Percentiles rank a stretch among this genome's conserved stretches.
phyloP scores from a whole-genome alignment of 192 early-diverging fungal genomes.

The Geosiphon pyriformis region DNA sequence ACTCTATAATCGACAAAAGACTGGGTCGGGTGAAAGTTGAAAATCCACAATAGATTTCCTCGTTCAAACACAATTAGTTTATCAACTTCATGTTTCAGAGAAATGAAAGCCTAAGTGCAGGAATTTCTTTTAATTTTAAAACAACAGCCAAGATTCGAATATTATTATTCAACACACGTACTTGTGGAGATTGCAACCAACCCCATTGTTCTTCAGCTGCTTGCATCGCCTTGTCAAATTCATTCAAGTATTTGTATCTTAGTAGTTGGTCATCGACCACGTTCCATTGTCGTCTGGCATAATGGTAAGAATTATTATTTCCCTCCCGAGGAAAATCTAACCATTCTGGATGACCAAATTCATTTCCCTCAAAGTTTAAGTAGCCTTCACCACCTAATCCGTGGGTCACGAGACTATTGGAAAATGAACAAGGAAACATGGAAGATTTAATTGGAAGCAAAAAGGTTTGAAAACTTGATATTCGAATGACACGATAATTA shows the following conservation, averaged over 20 bases:
- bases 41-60: constrained; percentile 81
- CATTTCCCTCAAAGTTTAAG: constrained; percentile 95
- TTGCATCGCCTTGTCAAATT: constrained; percentile 86
- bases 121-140: neutral
- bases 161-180: constrained; percentile 19
- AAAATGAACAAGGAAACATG: too few relatives aligned
- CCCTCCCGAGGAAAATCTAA: constrained; percentile 95
- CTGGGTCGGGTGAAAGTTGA: constrained; percentile 89
- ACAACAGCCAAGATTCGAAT: neutral
- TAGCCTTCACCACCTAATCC: constrained; percentile 94
- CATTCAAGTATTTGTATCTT: constrained; percentile 89
- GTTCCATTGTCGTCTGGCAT: constrained; percentile 94
- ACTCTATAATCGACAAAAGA: constrained; percentile 87
- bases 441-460: neutral
- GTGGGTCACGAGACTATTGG: constrained; percentile 71
- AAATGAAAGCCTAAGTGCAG: constrained; percentile 68
- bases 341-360: constrained; percentile 99
- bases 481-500: constrained; percentile 21
- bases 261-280: constrained; percentile 81
- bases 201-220: constrained; percentile 60
- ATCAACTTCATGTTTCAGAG: constrained; percentile 85
- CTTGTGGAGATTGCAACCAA: constrained; percentile 66
- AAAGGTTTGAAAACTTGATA: neutral
- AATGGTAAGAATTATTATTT: constrained; percentile 86
- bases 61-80: constrained; percentile 93